These are phyloP conservation scores for Flaveria floridana DNA, from an alignment of 140 eudicot species.

Conservation along the genomic window DNA sequence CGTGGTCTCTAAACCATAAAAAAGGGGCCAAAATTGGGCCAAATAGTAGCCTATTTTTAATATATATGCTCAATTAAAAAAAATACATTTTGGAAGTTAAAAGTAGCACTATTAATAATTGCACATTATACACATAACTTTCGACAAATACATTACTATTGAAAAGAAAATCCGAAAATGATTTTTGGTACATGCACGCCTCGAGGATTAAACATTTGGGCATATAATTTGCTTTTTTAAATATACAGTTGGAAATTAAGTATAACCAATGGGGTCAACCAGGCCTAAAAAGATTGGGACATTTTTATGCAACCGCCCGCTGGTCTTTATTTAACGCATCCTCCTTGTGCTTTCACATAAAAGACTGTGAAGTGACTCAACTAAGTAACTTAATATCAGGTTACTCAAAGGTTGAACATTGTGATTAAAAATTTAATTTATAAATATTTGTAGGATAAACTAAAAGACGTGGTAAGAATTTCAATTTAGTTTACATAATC, in stretches of 20 bases:
- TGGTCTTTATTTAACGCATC: not conserved
- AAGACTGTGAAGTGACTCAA: not conserved
- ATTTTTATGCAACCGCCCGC: not conserved
- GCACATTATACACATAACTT: not conserved
- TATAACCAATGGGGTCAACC: not conserved
- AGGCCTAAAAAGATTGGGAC: not conserved
- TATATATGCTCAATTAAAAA: not conserved
- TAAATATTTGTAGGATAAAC: too few species aligned
- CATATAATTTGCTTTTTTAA: too few species aligned
- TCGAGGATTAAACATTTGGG: not conserved
- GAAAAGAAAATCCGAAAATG: not conserved
- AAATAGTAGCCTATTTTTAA: not conserved
- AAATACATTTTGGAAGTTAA: not conserved
- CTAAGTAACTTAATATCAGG: not conserved
- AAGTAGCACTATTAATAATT: not conserved
- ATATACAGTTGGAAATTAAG: not conserved
- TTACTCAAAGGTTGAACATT: not conserved
- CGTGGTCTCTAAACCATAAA: not conserved
- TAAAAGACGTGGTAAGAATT: not conserved
- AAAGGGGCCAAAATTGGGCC: not conserved
- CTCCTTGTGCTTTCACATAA: not conserved
- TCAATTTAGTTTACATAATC: constrained; percentile 9
- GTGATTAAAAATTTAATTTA: not conserved
- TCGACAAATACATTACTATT: not conserved
- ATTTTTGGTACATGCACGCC: not conserved